Conservation (phyloP, 257 asterid genomes). For the Linderniella brevidens region DNA sequence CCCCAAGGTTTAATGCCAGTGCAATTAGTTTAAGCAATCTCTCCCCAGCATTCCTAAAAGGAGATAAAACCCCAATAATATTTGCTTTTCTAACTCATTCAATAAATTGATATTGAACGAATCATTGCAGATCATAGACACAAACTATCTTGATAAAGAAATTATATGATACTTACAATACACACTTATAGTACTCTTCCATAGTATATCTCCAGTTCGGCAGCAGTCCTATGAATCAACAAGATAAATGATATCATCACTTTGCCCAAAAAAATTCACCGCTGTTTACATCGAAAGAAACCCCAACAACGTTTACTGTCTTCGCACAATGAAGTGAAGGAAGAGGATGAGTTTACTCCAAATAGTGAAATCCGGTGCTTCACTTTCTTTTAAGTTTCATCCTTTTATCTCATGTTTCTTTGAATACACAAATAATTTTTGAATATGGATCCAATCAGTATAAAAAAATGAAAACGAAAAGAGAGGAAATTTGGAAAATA, state of each 20-base stretch:
- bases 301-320: too few species aligned
- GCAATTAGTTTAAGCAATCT: conserved; percentile 26
- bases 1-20: conserved; percentile 34
- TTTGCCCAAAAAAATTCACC: too few species aligned
- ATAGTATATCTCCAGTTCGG: conserved; percentile 37
- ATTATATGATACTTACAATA: conserved; percentile 24
- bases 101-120: neutral
- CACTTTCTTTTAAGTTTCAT: too few species aligned
- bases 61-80: neutral
- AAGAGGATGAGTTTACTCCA: too few species aligned
- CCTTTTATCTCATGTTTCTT: too few species aligned
- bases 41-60: conserved; percentile 31
- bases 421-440: too few species aligned
- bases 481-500: too few species aligned
- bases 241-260: neutral
- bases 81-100: neutral
- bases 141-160: neutral
- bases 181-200: conserved; percentile 28
- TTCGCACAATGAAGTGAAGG: too few species aligned
- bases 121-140: neutral
- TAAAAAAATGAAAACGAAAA: too few species aligned
- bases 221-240: conserved; percentile 18
- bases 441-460: too few species aligned
- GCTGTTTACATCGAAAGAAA: too few species aligned
- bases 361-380: too few species aligned